Conservation (phyloP, 129 eudicot genomes). For the Flaveria linearis region DNA sequence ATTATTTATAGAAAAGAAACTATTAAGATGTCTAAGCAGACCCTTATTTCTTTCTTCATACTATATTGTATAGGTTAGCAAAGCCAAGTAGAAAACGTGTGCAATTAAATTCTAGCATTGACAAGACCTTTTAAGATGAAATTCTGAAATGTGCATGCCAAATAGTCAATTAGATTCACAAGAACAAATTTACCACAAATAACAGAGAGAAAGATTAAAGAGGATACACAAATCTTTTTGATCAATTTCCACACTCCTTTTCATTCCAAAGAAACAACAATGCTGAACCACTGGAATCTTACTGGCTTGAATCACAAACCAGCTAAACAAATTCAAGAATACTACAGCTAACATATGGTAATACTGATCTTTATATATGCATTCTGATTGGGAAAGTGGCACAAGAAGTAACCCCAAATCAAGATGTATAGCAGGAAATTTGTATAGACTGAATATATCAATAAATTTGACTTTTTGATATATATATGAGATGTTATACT, state of each 20-base stretch:
- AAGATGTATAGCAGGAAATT: slow-evolving; percentile 10
- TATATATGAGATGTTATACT: background rate
- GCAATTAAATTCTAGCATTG: slow-evolving; percentile 5
- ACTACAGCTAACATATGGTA: slow-evolving; percentile 16
- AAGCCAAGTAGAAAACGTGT: background rate
- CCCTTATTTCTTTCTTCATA: no score
- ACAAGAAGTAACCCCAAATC: background rate
- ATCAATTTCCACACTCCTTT: background rate
- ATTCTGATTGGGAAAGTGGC: background rate
- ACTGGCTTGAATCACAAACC: background rate
- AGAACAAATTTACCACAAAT: background rate
- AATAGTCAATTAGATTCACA: background rate
- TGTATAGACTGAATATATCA: background rate
- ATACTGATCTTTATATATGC: slow-evolving; percentile 15
- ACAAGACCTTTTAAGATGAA: slow-evolving; percentile 9
- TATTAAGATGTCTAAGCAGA: background rate
- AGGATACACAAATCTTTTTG: background rate
- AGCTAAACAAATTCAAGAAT: background rate
- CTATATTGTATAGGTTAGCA: no score
- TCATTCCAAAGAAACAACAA: background rate
- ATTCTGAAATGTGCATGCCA: slow-evolving; percentile 11
- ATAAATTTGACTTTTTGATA: slow-evolving; percentile 1
- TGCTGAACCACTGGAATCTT: slow-evolving; percentile 13
- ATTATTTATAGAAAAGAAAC: background rate
- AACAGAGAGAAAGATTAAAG: background rate